These are phyloP conservation scores for Aspergillus fumigatiaffinis DNA, from an alignment of 2,329 filamentous ascomycete genomes.

Conservation along the genomic window DNA sequence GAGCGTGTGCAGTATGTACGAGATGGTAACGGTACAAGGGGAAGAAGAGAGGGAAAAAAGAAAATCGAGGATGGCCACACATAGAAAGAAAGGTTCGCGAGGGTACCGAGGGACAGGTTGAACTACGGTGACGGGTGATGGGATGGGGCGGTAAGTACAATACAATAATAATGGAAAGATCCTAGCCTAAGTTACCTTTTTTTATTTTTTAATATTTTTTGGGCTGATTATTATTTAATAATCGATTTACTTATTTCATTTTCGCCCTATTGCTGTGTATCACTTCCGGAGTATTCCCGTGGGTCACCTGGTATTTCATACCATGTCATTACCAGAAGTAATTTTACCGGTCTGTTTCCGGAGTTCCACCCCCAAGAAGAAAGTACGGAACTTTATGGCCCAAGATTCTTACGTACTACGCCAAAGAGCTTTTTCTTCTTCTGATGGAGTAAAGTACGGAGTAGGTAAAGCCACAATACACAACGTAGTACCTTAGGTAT, in stretches of 20 bases:
- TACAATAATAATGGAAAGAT: conserved; percentile 10
- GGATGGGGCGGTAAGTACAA: conserved; percentile 19
- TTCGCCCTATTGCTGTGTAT: conserved; percentile 6
- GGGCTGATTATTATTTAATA: conserved; percentile 8
- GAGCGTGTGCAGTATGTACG: conserved; percentile 11
- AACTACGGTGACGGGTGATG: conserved; percentile 9
- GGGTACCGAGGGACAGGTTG: conserved; percentile 24
- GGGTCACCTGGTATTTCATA: conserved; percentile 19
- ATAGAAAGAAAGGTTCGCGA: conserved; percentile 17
- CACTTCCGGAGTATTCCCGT: conserved; percentile 25
- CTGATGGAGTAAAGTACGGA: conserved; percentile 1
- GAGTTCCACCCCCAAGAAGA: conserved; percentile 18
- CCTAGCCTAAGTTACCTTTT: conserved; percentile 9
- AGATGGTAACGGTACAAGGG: conserved; percentile 22
- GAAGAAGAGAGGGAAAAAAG: conserved; percentile 11
- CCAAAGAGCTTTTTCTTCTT: neutral
- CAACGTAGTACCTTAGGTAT: neutral
- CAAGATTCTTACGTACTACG: neutral
- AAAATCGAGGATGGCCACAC: conserved; percentile 19
- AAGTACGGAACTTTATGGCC: conserved; percentile 17
- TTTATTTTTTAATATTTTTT: conserved; percentile 4
- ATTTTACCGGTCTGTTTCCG: conserved; percentile 30
- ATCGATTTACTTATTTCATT: conserved; percentile 11
- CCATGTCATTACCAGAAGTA: conserved; percentile 19
- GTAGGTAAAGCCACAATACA: conserved; percentile 5